Conservation (phyloP, 352 stramenopile species). For the Pythium pyrilobum region DNA sequence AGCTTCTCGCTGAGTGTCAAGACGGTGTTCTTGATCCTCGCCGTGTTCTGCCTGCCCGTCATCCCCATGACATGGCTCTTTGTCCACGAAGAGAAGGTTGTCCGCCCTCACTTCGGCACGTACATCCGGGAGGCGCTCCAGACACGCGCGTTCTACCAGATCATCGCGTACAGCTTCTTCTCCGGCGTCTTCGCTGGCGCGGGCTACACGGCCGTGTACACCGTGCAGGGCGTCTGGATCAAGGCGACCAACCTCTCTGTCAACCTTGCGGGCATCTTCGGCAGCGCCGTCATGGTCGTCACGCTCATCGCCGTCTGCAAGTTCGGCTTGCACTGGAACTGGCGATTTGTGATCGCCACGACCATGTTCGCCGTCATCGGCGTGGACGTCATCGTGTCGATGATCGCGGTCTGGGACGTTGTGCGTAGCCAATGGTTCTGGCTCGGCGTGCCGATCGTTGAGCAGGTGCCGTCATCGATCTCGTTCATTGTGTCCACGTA, state of each 20-base stretch:
- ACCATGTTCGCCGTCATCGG: slow-evolving; percentile 14
- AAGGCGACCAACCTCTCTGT: slow-evolving; percentile 15
- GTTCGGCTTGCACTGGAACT: slow-evolving; percentile 27
- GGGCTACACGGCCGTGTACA: slow-evolving; percentile 13
- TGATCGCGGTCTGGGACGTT: slow-evolving; percentile 22
- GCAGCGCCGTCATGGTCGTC: slow-evolving; percentile 13
- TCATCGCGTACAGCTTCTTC: slow-evolving; percentile 19
- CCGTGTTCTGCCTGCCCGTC: slow-evolving; percentile 20
- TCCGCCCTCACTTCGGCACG: slow-evolving; percentile 13
- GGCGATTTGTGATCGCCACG: slow-evolving; percentile 17
- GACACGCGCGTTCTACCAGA: slow-evolving; percentile 23
- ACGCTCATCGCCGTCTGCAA: slow-evolving; percentile 19
- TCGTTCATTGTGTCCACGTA: slow-evolving; percentile 19
- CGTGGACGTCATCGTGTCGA: slow-evolving; percentile 16
- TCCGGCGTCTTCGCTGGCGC: slow-evolving; percentile 19
- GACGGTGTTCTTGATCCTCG: slow-evolving; percentile 16
- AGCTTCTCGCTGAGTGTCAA: slow-evolving; percentile 16
- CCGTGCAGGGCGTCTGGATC: slow-evolving; percentile 16
- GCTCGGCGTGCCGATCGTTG: slow-evolving; percentile 18
- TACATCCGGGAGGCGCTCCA: slow-evolving; percentile 29
- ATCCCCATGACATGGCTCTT: slow-evolving; percentile 28
- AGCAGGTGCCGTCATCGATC: slow-evolving; percentile 12
- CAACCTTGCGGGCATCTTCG: slow-evolving; percentile 12
- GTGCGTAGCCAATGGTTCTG: slow-evolving; percentile 21
- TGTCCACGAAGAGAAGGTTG: slow-evolving; percentile 26